Evolutionary conservation across 306 rosid genomes (phyloP), one percentile per base, ranked within the genome.

Genomic region (Bauhinia variegata): DNA sequence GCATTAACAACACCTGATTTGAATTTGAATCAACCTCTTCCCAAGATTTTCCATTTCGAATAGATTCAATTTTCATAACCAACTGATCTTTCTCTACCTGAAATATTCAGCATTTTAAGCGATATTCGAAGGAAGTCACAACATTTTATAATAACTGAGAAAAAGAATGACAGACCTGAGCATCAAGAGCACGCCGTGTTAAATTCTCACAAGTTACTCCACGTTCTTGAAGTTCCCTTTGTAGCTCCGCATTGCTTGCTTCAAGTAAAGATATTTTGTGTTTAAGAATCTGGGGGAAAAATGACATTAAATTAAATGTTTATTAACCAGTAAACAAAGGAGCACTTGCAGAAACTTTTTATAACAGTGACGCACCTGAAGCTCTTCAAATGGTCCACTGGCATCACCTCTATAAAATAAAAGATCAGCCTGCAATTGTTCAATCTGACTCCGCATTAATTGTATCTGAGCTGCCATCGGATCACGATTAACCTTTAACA

Each of bases 71-170:
- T 83, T 80, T 80, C 90, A 90, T 68, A 63, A 79, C 58, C 66
- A 90, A 72, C 49, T 85, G 85, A 69, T 85, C 99, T 61, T 86
- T 95, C 73, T 95, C 99, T 69, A 95, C 96, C 99, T 95, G 46
- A 60, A 75, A 48, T 53, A 47, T 54, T 60, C 58, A 54, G 62
- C 52, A 56, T 44, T 7, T 52, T 31, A 47, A 55, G 66, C 62
- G 37, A 75, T 75, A 46, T 67, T 52, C 41, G 15, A 57, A 42
- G 54, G 31, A 62, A 17, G 41, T 51, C 63, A 65, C n/a, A 57
- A 60, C 19, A 28, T 11, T 53, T 39, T 43, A 46, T 54, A 10
- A 67, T 54, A 47, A 39, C 61, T 61, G 32, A 61, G 56, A 43
- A 33, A 54, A 54, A 49, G 64, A 49, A 73, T 49, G 28, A 73